These are phyloP conservation scores for Starmerella stigmatis DNA, from an alignment of 805 yeast species.

Conservation along the genomic window DNA sequence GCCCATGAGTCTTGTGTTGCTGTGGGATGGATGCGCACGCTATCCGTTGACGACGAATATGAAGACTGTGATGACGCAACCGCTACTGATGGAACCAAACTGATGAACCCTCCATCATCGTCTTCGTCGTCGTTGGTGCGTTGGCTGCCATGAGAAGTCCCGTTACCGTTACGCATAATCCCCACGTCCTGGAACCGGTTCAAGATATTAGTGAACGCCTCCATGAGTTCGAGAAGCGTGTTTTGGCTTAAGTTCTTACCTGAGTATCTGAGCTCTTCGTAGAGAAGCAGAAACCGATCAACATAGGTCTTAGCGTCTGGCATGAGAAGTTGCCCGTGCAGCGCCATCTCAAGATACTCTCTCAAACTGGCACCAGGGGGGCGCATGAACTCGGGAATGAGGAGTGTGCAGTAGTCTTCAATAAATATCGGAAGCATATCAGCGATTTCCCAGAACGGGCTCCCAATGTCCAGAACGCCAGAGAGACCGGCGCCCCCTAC, in stretches of 20 bases:
- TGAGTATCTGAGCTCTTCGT: constrained; percentile 61
- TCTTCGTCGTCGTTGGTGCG: neutral
- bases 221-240: constrained; percentile 53
- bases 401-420: constrained; percentile 21
- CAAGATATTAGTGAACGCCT: constrained; percentile 22
- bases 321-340: constrained; percentile 21
- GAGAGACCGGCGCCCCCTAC: neutral
- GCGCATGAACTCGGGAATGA: constrained; percentile 28
- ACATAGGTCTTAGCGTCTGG: constrained; percentile 15
- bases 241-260: constrained; percentile 47
- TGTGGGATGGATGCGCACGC: constrained; percentile 9
- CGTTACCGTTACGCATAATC: too few relatives aligned
- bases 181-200: constrained; percentile 16
- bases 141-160: neutral
- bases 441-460: constrained; percentile 26
- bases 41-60: constrained; percentile 5
- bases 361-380: constrained; percentile 42
- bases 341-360: constrained; percentile 44
- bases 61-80: neutral
- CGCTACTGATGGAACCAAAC: neutral
- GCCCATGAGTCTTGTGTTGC: constrained; percentile 1
- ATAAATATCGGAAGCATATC: constrained; percentile 24
- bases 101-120: constrained; percentile 1
- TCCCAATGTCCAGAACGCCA: constrained; percentile 13
- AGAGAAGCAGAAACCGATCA: constrained; percentile 39